A percentile compares a stretch with the other conserved stretches of the same genome.
Conservation (phyloP, 345 rosid species). For the Eucalyptus polybractea region DNA sequence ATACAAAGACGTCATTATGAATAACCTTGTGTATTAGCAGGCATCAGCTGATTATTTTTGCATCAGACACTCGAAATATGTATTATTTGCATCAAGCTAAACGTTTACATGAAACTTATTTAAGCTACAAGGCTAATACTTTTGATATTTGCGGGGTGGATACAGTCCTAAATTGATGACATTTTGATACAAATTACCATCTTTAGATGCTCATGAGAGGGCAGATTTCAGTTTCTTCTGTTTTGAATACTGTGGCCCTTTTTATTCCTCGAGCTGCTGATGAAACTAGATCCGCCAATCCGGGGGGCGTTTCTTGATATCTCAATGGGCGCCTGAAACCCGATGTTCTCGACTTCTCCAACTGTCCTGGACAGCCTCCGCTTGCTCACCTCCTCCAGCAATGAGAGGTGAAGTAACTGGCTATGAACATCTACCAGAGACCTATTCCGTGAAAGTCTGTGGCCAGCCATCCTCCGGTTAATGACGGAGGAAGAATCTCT, state of each 20-base stretch:
- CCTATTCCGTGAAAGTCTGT: conserved; percentile 38
- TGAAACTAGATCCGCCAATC: background rate
- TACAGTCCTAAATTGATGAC: background rate
- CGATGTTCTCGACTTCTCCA: conserved; percentile 64
- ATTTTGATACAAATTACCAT: background rate
- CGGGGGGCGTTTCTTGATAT: background rate
- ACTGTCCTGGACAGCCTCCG: conserved; percentile 54
- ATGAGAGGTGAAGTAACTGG: conserved; percentile 40
- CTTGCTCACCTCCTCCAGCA: conserved; percentile 51
- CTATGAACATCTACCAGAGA: conserved; percentile 61
- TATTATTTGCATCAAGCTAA: background rate
- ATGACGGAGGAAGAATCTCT: background rate
- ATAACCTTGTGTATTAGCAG: background rate
- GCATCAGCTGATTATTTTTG: background rate
- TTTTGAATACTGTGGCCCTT: background rate
- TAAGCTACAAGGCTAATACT: background rate
- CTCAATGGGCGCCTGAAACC: conserved; percentile 47
- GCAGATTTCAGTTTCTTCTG: background rate
- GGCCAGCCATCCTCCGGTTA: conserved; percentile 5
- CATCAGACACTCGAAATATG: background rate
- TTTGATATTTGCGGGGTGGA: background rate
- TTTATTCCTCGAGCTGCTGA: background rate
- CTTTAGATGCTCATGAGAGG: background rate
- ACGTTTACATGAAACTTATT: background rate
- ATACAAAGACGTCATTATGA: background rate